These are phyloP conservation scores for Solanum paucissectum DNA, from an alignment of 257 asterid species.

Conservation along the genomic window DNA sequence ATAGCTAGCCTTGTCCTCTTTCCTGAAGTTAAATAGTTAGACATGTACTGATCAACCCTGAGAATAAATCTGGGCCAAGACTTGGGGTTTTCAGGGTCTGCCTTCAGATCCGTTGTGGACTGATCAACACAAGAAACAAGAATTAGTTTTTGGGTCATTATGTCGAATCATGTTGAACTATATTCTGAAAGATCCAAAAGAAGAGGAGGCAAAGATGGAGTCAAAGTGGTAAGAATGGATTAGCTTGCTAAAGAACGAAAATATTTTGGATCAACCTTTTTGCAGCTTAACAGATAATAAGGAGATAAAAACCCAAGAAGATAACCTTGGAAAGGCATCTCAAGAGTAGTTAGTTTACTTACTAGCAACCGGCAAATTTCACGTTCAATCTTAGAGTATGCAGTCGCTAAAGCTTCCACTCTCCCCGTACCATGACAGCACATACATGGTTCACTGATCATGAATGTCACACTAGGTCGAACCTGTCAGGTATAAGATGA, in stretches of 20 bases:
- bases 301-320: not conserved
- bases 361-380: slow-evolving; percentile 65
- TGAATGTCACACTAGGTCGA: slow-evolving; percentile 91
- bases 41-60: slow-evolving; percentile 87
- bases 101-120: slow-evolving; percentile 62
- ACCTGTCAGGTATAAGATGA: slow-evolving; percentile 42
- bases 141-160: not conserved
- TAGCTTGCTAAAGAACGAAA: not conserved
- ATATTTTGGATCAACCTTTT: not conserved
- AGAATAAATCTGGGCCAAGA: slow-evolving; percentile 87
- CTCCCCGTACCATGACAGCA: slow-evolving; percentile 94
- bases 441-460: slow-evolving; percentile 93
- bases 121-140: slow-evolving; percentile 20
- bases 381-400: slow-evolving; percentile 88
- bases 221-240: not conserved
- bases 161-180: not conserved
- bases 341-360: not conserved
- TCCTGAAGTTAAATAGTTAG: slow-evolving; percentile 82
- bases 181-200: not conserved
- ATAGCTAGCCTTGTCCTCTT: slow-evolving; percentile 79
- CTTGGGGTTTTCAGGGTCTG: slow-evolving; percentile 66
- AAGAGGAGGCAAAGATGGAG: not conserved
- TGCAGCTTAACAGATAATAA: not conserved
- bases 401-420: slow-evolving; percentile 92
- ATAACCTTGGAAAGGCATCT: not conserved